Conservation (phyloP, 352 stramenopile species). For the Phytophthora sp. region DNA sequence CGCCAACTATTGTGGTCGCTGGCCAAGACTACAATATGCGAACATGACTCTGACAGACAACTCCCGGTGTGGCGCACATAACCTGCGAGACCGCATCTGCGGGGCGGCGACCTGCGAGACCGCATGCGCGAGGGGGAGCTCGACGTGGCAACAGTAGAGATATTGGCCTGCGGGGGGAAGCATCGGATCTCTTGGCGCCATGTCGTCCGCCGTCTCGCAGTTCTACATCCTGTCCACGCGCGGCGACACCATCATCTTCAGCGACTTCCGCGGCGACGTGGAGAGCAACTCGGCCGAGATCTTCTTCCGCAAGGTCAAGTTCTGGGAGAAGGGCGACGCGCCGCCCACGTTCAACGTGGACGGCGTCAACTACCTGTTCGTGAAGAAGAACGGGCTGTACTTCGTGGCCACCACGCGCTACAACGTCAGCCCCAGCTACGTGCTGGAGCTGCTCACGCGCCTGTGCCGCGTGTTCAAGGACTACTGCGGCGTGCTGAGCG, state of each 20-base stretch:
- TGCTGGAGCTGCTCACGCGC: slow-evolving; percentile 96
- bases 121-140: too few species aligned
- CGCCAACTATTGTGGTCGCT: too few species aligned
- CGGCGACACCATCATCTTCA: slow-evolving; percentile 98
- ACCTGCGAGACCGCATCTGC: too few species aligned
- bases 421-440: slow-evolving; percentile 96
- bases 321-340: slow-evolving; percentile 97
- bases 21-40: too few species aligned
- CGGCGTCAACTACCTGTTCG: slow-evolving; percentile 97
- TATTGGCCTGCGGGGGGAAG: neutral
- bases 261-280: slow-evolving; percentile 94
- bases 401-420: slow-evolving; percentile 97
- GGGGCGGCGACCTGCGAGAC: too few species aligned
- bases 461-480: slow-evolving; percentile 98
- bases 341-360: slow-evolving; percentile 98
- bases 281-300: slow-evolving; percentile 92
- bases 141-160: slow-evolving; percentile 28
- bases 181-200: neutral
- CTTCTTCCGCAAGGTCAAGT: slow-evolving; percentile 99
- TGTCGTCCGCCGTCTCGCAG: slow-evolving; percentile 92
- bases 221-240: slow-evolving; percentile 99
- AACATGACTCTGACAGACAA: too few species aligned
- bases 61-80: too few species aligned
- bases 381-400: slow-evolving; percentile 98
- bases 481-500: slow-evolving; percentile 98